A percentile compares a stretch with the other conserved stretches of the same genome.
These are phyloP conservation scores for Trichophyton verrucosum DNA, from an alignment of 2,329 filamentous ascomycete genomes.

Conservation along the genomic window DNA sequence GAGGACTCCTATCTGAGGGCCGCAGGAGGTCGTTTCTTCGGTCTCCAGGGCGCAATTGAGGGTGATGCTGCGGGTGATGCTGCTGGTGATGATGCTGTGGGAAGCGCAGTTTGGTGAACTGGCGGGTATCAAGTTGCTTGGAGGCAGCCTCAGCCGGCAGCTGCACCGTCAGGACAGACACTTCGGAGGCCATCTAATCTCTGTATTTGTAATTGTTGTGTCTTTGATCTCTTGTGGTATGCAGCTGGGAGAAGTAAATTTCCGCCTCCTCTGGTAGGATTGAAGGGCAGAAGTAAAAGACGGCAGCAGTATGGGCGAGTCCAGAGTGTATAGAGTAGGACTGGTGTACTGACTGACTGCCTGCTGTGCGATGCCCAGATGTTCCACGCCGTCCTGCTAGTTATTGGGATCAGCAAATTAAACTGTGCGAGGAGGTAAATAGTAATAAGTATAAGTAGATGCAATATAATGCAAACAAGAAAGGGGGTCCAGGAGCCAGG, in stretches of 20 bases:
- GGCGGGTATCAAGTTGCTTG: background rate
- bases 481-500: background rate
- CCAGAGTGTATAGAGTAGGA: background rate
- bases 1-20: background rate
- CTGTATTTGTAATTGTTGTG: too few relatives aligned
- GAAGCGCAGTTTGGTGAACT: constrained; percentile 4
- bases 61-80: background rate
- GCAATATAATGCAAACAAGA: background rate
- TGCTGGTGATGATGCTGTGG: background rate
- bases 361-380: background rate
- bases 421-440: background rate
- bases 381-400: background rate
- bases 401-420: constrained; percentile 2
- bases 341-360: too few relatives aligned
- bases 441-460: background rate
- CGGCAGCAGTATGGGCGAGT: background rate
- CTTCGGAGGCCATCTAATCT: background rate
- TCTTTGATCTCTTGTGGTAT: too few relatives aligned
- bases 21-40: background rate
- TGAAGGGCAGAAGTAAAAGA: background rate
- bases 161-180: constrained; percentile 1
- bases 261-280: background rate
- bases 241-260: background rate
- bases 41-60: background rate
- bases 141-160: background rate